Conservation (phyloP, 805 yeast genomes). For the Spathaspora passalidarum region DNA sequence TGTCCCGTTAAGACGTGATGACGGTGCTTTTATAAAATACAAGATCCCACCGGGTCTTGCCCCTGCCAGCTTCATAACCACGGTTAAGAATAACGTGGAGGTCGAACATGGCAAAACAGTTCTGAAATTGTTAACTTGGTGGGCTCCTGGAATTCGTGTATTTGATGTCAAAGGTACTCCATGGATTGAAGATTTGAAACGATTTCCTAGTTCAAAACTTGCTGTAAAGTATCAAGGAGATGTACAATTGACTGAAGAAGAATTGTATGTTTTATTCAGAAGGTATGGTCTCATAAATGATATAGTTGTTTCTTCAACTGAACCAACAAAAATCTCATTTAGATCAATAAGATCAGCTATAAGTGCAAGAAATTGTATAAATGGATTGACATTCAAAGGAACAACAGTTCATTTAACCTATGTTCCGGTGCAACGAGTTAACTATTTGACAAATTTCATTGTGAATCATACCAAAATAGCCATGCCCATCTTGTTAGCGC, state of each 20-base stretch:
- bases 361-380: constrained; percentile 85
- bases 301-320: constrained; percentile 45
- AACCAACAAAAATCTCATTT: constrained; percentile 49
- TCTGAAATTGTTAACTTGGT: constrained; percentile 7
- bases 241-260: constrained; percentile 79
- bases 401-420: constrained; percentile 69
- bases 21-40: constrained; percentile 89
- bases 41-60: constrained; percentile 51
- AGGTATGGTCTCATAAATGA: constrained; percentile 83
- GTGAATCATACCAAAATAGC: constrained; percentile 78
- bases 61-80: constrained; percentile 50
- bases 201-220: constrained; percentile 65
- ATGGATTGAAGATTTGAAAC: constrained; percentile 90
- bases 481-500: constrained; percentile 74
- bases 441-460: constrained; percentile 54
- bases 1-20: constrained; percentile 75
- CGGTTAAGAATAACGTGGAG: constrained; percentile 46
- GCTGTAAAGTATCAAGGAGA: constrained; percentile 70
- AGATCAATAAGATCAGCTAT: constrained; percentile 64
- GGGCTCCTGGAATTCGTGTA: constrained; percentile 42
- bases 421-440: constrained; percentile 52
- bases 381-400: constrained; percentile 63
- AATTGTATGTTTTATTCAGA: constrained; percentile 74
- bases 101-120: constrained; percentile 10
- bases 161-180: constrained; percentile 87